Base-by-base conservation (phyloP, 2,329 filamentous ascomycete genomes). In the Lachnellula suecica region DNA sequence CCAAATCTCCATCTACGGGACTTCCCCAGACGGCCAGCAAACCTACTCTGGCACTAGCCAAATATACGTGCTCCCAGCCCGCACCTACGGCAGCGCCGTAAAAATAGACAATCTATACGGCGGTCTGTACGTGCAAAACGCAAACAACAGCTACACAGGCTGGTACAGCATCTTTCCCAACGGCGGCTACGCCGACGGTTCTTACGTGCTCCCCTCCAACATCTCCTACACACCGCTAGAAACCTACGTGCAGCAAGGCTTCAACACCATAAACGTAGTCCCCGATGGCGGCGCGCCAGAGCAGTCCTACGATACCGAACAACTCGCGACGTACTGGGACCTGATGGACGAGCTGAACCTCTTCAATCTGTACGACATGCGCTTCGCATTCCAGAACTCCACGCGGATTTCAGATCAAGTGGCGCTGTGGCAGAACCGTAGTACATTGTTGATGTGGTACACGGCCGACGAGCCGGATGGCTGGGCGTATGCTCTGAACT, bases 381-480 rank as follows among this genome's bases (percentile, higher is more conserved):
- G 64, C 11, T 65, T 62, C 27, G 57, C 61, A 0, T 67, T 64
- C 42, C 59, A 59, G 35, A 66, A 67, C 43, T 29, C 47, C 2
- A 64, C 64, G 1, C 11, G 83, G 81, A 67, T 67, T 4, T 42
- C 37, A 2, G 57, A 61, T 9, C 64, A 67, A 49, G 63, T 66
- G 4, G 55, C 44, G 2, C 43, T 63, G 3, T 66, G 61, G 61
- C 55, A 58, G 34, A 57, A 67, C 48, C 52, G 62, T 4, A 61
- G 66, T 77, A 62, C 59, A 2, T 69, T 74, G 0, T 80, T 83
- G 1, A 66, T 57, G 46, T 57, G 78, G 3, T 67, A 82, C n/a
- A 82, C 82, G 74, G 67, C 70, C 17, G 76, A 79, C 54, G 77
- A 79, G 57, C 72, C 75, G 4, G 77, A 79, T 58, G 61, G 61